phyloP scores from a whole-genome alignment of 768 basidiomycete species.

The Suillus weaverae region DNA sequence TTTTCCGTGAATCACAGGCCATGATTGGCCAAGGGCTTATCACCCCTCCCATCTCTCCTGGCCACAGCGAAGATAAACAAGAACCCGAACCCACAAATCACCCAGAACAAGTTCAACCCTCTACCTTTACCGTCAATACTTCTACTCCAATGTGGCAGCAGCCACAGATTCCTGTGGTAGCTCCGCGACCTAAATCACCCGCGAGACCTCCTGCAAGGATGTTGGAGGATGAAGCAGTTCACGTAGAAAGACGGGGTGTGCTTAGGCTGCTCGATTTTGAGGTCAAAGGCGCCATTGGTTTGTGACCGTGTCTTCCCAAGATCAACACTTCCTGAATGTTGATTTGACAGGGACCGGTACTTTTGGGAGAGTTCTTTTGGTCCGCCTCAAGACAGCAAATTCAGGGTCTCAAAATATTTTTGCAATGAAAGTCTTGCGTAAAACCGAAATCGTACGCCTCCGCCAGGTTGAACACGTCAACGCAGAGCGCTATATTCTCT shows the following conservation, averaged over 20 bases:
- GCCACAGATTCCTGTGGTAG: constrained; percentile 4
- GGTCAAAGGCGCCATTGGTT: constrained; percentile 76
- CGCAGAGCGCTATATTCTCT: constrained; percentile 91
- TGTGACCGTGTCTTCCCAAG: constrained; percentile 19
- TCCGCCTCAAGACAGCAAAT: constrained; percentile 66
- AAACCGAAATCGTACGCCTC: constrained; percentile 81
- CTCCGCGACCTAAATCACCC: constrained; percentile 19
- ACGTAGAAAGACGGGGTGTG: constrained; percentile 53
- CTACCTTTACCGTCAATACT: constrained; percentile 8
- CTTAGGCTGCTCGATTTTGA: constrained; percentile 78
- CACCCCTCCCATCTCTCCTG: constrained; percentile 70
- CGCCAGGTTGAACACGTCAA: constrained; percentile 99
- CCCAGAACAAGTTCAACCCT: constrained; percentile 13
- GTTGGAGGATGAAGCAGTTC: constrained; percentile 70
- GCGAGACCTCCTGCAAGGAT: constrained; percentile 48
- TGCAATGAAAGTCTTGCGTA: constrained; percentile 88
- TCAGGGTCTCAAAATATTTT: constrained; percentile 51
- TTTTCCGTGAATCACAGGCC: constrained; percentile 41
- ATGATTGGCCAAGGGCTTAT: constrained; percentile 59
- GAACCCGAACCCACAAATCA: constrained; percentile 12
- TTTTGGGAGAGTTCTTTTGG: constrained; percentile 90
- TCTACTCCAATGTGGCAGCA: constrained; percentile 16
- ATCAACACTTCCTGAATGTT: constrained; percentile 6
- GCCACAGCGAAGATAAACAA: constrained; percentile 42
- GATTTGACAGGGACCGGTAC: constrained; percentile 83